These are phyloP conservation scores for Rickenella mellea DNA, from an alignment of 768 basidiomycete genomes.

Conservation along the genomic window DNA sequence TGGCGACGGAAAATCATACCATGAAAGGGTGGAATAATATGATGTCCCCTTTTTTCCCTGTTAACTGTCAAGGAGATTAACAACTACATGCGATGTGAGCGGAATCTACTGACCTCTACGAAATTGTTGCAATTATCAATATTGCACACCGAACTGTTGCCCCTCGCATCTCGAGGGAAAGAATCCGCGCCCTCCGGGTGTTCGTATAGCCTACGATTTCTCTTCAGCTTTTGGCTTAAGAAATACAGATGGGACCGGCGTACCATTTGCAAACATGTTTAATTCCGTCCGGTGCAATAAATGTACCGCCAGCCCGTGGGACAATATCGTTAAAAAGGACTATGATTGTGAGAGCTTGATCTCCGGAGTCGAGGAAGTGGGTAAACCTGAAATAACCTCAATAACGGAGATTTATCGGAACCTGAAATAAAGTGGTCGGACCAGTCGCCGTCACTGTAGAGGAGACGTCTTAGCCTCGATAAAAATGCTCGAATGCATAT, in stretches of 20 bases:
- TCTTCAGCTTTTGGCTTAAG: neutral
- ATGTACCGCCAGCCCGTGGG: constrained; percentile 47
- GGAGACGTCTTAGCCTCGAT: neutral
- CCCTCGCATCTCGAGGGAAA: constrained; percentile 12
- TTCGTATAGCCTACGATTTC: constrained; percentile 25
- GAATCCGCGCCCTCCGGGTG: constrained; percentile 37
- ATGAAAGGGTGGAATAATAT: constrained; percentile 56
- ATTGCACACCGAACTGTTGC: constrained; percentile 11
- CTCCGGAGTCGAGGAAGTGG: constrained; percentile 57
- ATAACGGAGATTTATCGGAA: neutral
- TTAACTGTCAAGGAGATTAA: constrained; percentile 17
- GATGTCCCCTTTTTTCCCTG: constrained; percentile 54
- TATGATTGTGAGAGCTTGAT: constrained; percentile 54
- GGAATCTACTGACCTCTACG: constrained; percentile 28
- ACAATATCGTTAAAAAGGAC: constrained; percentile 51
- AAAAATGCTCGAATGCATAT: constrained; percentile 9
- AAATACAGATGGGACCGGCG: neutral
- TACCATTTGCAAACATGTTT: constrained; percentile 36
- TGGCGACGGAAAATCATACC: constrained; percentile 47
- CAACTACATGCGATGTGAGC: neutral
- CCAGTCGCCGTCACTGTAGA: constrained; percentile 19
- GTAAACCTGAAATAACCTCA: constrained; percentile 20
- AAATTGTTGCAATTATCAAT: constrained; percentile 29
- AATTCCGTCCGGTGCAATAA: constrained; percentile 50
- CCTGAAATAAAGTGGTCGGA: neutral